Evolutionary conservation across 1,139 yeast species (phyloP).

Genomic region (Blastobotrys petasosporus): DNA sequence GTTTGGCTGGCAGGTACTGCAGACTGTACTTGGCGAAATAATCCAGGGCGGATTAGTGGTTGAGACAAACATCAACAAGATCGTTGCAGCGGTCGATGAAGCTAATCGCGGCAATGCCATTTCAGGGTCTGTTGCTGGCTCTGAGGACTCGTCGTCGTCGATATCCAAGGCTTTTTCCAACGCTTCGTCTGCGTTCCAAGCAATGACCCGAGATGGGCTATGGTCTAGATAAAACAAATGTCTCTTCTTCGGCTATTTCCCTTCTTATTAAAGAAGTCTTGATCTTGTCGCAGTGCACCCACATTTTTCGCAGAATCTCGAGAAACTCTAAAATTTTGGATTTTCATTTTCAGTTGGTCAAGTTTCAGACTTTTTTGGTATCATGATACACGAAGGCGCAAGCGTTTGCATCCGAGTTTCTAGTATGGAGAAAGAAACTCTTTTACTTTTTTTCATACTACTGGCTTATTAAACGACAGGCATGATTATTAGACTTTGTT

Average conservation of each 20-base stretch:
- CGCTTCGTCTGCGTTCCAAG: slow-evolving; percentile 41
- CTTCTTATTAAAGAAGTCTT: neutral
- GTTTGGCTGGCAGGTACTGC: slow-evolving; percentile 94
- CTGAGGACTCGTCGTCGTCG: slow-evolving; percentile 40
- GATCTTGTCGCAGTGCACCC: no score
- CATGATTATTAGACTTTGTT: no score
- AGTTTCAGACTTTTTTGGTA: neutral
- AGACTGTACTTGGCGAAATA: slow-evolving; percentile 78
- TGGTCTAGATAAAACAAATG: neutral
- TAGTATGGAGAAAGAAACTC: no score
- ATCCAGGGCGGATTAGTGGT: slow-evolving; percentile 99
- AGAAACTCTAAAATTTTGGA: neutral
- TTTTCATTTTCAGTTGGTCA: neutral
- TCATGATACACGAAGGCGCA: neutral
- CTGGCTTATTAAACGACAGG: no score
- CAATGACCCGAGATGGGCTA: slow-evolving; percentile 41
- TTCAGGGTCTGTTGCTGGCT: neutral
- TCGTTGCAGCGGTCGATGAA: slow-evolving; percentile 60
- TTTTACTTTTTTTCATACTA: no score
- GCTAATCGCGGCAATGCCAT: slow-evolving; percentile 32
- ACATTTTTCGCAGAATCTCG: no score
- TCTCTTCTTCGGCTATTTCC: neutral
- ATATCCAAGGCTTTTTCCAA: slow-evolving; percentile 32
- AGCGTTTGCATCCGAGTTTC: no score
- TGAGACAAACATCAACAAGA: slow-evolving; percentile 77